Evolutionary conservation across 2,329 filamentous ascomycete species (phyloP).

Genomic region (Cadophora sp.): DNA sequence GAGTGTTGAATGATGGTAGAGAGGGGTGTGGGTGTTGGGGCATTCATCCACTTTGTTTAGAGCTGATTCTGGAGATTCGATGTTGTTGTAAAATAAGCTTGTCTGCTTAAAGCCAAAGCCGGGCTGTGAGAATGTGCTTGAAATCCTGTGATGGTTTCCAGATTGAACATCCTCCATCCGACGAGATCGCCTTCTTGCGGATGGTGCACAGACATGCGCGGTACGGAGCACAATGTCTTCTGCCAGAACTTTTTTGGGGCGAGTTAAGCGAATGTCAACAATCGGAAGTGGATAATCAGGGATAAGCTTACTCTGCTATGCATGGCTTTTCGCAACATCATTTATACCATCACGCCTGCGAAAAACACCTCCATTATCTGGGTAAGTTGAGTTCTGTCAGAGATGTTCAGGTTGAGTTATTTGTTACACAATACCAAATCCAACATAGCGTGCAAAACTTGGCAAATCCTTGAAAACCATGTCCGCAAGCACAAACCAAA

Average conservation of each 20-base stretch:
- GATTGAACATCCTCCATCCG: too few species aligned
- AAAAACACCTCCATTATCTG: too few species aligned
- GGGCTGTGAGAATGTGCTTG: too few species aligned
- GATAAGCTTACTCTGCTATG: background rate
- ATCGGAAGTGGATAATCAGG: background rate
- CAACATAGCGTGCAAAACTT: background rate
- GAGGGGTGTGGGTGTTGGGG: too few species aligned
- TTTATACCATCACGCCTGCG: background rate
- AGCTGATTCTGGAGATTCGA: too few species aligned
- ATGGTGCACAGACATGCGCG: background rate
- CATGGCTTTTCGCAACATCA: background rate
- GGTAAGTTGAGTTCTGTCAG: background rate
- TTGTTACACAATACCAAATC: background rate
- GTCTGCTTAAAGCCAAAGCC: background rate
- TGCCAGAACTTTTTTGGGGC: too few species aligned
- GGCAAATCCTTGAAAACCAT: background rate
- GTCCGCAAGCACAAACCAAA: background rate
- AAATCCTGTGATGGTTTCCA: too few species aligned
- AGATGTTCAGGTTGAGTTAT: too few species aligned
- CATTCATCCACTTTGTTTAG: too few species aligned
- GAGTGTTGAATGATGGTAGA: too few species aligned
- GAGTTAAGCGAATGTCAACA: constrained; percentile 15
- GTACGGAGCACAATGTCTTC: background rate
- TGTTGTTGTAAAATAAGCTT: too few species aligned
- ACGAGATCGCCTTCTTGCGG: background rate